Evolutionary conservation across 2,329 filamentous ascomycete genomes (phyloP), one percentile per base, ranked within the genome.

Genomic region (Exutisphaerella laricina): DNA sequence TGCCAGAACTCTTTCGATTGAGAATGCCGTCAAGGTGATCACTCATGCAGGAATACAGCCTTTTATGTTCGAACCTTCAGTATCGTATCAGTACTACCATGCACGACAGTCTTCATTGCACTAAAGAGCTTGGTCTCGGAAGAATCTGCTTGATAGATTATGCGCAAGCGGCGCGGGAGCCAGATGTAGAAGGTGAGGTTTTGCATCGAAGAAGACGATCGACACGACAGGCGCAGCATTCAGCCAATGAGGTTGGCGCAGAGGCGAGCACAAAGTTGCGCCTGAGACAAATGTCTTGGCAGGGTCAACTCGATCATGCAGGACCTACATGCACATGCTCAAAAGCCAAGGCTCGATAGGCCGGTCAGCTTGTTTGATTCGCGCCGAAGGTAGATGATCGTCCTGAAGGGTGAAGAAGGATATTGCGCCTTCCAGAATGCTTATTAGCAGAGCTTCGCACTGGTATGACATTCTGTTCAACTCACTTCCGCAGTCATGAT

Each of bases 161-260:
- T 35, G 32, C 32, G 22, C 5, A 16, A 33, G 17, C 32, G 32
- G 32, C 16, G 17, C 20, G 20, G 17, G 13, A 5, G 17, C 32
- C 32, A 22, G 17, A 35, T 35, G 18, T 20, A 35, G 32, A 35
- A 35, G 32, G 32, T 35, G 14, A 35, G 17, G 17, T 35, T n/a
- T n/a, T 8, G 8, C 9, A 7, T 12, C n/a, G 17, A 12, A 20
- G 10, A 9, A 14, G 13, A 10, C 22, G 17, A 22, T 35, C 32
- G 20, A 21, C 32, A 35, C 6, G 17, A 16, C 13, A n/a, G 4
- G 17, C n/a, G n/a, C 8, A 8, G n/a, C 7, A 10, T 8, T 10
- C 32, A 23, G 32, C 32, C 32, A 35, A 35, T 35, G 17, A 35
- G 17, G 7, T 35, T 35, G 32, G 18, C 18, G 10, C 6, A 5